Base-by-base conservation (phyloP, 2,329 filamentous ascomycete genomes). In the Cadophora sp. region DNA sequence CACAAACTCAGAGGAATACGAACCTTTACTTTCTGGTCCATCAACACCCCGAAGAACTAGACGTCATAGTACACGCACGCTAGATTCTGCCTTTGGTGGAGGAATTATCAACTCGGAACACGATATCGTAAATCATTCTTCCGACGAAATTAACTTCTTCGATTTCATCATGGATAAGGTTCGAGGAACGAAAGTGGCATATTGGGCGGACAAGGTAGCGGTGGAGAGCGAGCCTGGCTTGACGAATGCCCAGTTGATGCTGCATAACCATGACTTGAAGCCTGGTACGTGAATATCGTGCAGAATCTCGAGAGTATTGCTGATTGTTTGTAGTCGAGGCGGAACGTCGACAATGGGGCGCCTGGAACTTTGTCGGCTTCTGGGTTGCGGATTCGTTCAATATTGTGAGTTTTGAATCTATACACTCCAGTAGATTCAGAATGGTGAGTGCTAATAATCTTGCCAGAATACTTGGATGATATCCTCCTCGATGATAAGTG, bases 381-480 rank as follows among this genome's bases (percentile, higher is more conserved):
- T 95, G 92, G 92, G 86, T 96, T 75, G 91, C 92, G 34, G 92
- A 95, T 80, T 91, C 89, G 0, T 93, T 94, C 82, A 95, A 95
- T 79, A 93, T 96, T 77, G 83, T 85, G 74, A 76, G 64, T 43
- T n/a, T 27, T 34, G n/a, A 31, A 29, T 37, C 40, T 16, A 16
- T 12, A 12, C 34, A 9, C 8, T 9, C 14, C 7, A 12, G 2
- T 22, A 16, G 27, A 43, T 1, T 4, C 2, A 19, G 19, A 19
- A 37, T 31, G 43, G 19, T 46, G 4, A 27, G 51, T 16, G 46
- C 31, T 56, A 40, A 40, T 46, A 76, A 64, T 48, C 4, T 55
- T 69, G 7, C 72, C 65, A 88, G 81, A 96, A 95, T 80, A 96
- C 93, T 1, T 97, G 93, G 94, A 97, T 97, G 92, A 96, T 97